Conservation (phyloP, 2,329 filamentous ascomycete genomes). For the Graphilbum fragrans region DNA sequence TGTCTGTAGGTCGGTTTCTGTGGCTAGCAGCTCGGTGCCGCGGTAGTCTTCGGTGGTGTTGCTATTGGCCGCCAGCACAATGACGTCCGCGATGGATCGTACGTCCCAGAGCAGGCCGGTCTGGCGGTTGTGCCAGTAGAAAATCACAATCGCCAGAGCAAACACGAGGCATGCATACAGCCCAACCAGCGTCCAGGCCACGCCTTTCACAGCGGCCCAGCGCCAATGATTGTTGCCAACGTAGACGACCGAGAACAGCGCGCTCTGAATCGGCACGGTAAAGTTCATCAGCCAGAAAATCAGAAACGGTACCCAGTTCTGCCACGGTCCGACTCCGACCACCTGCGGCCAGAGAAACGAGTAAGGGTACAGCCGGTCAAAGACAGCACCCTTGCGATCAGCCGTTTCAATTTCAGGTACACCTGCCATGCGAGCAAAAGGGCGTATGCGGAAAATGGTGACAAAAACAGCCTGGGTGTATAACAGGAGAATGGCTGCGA, state of each 20-base stretch:
- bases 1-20: constrained; percentile 37
- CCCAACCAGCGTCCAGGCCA: constrained; percentile 66
- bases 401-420: neutral
- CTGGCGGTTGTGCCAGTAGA: constrained; percentile 51
- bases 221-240: constrained; percentile 48
- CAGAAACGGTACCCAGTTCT: constrained; percentile 53
- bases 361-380: constrained; percentile 55
- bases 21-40: constrained; percentile 49
- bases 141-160: constrained; percentile 43
- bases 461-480: constrained; percentile 66
- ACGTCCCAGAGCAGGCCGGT: constrained; percentile 83
- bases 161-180: constrained; percentile 58
- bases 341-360: constrained; percentile 51
- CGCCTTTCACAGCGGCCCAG: constrained; percentile 67
- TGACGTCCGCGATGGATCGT: constrained; percentile 66
- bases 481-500: constrained; percentile 59
- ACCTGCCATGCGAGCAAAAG: constrained; percentile 67
- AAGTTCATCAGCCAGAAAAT: constrained; percentile 70
- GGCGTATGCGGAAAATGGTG: constrained; percentile 63
- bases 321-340: constrained; percentile 43
- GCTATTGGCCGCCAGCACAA: constrained; percentile 66
- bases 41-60: constrained; percentile 66
- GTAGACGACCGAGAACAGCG: constrained; percentile 55
- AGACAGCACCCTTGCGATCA: constrained; percentile 39
- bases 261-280: constrained; percentile 69